A percentile compares a stretch with the other conserved stretches of the same genome.
Conservation (phyloP, 1,284 basidiomycete genomes). For the Cutaneotrichosporon dermatis region DNA sequence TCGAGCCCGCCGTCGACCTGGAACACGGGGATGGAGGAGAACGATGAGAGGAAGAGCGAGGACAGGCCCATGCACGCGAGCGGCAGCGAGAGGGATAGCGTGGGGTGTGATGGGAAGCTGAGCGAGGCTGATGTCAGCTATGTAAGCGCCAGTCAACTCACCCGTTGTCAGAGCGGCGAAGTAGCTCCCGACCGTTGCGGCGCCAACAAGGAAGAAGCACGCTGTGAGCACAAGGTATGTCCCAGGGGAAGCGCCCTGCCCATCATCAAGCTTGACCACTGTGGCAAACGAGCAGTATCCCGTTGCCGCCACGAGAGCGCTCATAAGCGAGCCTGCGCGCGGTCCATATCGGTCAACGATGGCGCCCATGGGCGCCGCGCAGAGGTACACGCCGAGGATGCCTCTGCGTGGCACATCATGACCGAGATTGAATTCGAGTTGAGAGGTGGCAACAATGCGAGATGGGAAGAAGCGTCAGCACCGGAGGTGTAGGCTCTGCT, state of each 20-base stretch:
- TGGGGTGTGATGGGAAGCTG: conserved; percentile 46
- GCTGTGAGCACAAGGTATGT: conserved; percentile 35
- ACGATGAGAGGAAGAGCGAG: conserved; percentile 43
- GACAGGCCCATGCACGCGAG: conserved; percentile 46
- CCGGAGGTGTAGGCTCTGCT: too few relatives aligned
- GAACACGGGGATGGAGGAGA: conserved; percentile 37
- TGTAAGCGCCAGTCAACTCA: conserved; percentile 12
- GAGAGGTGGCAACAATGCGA: too few relatives aligned
- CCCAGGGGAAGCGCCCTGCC: neutral
- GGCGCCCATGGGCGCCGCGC: conserved; percentile 46
- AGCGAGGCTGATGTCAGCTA: conserved; percentile 35
- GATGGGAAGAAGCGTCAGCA: neutral
- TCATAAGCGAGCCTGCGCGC: conserved; percentile 41
- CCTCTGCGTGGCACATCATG: conserved; percentile 25
- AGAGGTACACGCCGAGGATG: conserved; percentile 48
- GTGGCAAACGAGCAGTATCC: conserved; percentile 44
- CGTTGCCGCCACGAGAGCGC: conserved; percentile 32
- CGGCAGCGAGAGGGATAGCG: conserved; percentile 46
- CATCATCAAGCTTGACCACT: conserved; percentile 22
- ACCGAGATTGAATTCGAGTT: too few relatives aligned
- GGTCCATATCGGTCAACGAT: conserved; percentile 46
- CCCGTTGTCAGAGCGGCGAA: conserved; percentile 46
- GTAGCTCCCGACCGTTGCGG: conserved; percentile 46
- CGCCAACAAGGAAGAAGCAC: conserved; percentile 45
- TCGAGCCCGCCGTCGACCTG: conserved; percentile 33